phyloP scores from a whole-genome alignment of 768 basidiomycete species.

The Naganishia friedmannii region DNA sequence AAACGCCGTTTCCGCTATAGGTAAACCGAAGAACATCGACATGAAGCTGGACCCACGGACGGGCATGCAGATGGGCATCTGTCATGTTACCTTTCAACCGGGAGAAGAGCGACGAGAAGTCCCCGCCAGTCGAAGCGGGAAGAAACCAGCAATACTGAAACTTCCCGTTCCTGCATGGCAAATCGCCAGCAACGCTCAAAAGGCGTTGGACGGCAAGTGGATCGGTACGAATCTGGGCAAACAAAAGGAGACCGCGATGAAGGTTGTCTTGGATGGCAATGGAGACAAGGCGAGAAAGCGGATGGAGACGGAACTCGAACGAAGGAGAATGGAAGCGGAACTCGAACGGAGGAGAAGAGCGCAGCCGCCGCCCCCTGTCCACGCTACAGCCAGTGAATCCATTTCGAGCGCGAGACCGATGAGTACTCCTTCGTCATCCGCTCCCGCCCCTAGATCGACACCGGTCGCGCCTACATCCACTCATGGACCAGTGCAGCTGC shows the following conservation, averaged over 20 bases:
- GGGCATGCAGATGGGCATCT: conserved; percentile 79
- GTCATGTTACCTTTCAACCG: conserved; percentile 63
- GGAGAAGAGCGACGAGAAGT: conserved; percentile 31
- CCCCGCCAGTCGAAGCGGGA: conserved; percentile 16
- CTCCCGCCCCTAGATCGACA: not conserved
- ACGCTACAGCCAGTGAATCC: not conserved
- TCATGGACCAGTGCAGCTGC: not conserved
- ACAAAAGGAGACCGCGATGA: conserved; percentile 56
- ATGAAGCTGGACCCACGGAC: conserved; percentile 73
- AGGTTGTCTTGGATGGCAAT: conserved; percentile 76
- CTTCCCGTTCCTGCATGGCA: conserved; percentile 55
- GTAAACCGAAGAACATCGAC: conserved; percentile 66
- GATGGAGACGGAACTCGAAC: conserved; percentile 59
- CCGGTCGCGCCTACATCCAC: not conserved
- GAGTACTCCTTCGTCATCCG: not conserved
- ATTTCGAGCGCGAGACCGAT: not conserved
- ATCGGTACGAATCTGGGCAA: conserved; percentile 51
- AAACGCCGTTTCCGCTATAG: conserved; percentile 64
- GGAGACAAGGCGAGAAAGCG: conserved; percentile 65
- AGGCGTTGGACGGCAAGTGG: conserved; percentile 65
- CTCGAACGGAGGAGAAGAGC: conserved; percentile 56
- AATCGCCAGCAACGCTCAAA: conserved; percentile 67
- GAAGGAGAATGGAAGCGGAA: conserved; percentile 61
- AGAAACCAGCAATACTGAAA: not conserved
- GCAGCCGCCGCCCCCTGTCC: not conserved